Conservation (phyloP, 495 filamentous ascomycete species). For the Lindgomyces ingoldianus region DNA sequence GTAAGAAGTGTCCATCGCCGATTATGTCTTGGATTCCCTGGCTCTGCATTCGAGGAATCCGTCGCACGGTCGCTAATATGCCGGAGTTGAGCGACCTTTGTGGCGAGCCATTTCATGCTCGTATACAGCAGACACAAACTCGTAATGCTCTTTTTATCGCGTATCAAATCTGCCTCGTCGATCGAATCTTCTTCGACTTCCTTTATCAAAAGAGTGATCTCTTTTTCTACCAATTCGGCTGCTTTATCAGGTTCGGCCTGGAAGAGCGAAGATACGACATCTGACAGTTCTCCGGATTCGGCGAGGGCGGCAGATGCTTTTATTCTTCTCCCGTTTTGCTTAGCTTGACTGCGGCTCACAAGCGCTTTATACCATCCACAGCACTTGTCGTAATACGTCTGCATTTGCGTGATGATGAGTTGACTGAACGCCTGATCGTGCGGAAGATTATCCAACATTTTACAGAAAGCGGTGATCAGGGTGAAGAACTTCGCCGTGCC, state of each 20-base stretch:
- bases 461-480: constrained; percentile 85
- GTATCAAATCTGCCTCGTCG: constrained; percentile 78
- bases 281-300: constrained; percentile 66
- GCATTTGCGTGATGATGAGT: constrained; percentile 85
- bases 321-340: constrained; percentile 52
- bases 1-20: constrained; percentile 81
- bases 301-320: constrained; percentile 74
- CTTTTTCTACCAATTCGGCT: constrained; percentile 50
- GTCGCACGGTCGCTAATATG: constrained; percentile 59
- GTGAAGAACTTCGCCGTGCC: constrained; percentile 87
- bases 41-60: constrained; percentile 49
- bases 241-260: constrained; percentile 41
- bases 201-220: constrained; percentile 65
- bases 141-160: constrained; percentile 80
- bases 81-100: constrained; percentile 72
- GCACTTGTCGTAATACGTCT: constrained; percentile 88
- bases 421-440: constrained; percentile 95
- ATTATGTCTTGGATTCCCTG: constrained; percentile 46
- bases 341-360: constrained; percentile 57
- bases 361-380: constrained; percentile 71
- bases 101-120: constrained; percentile 96
- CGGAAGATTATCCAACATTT: constrained; percentile 91
- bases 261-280: constrained; percentile 66
- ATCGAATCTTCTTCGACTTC: constrained; percentile 64
- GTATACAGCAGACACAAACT: constrained; percentile 86